Evolutionary conservation across 208 protist species (phyloP), one percentile per base, ranked within the genome.

Genomic region (Trypanosoma brucei): DNA sequence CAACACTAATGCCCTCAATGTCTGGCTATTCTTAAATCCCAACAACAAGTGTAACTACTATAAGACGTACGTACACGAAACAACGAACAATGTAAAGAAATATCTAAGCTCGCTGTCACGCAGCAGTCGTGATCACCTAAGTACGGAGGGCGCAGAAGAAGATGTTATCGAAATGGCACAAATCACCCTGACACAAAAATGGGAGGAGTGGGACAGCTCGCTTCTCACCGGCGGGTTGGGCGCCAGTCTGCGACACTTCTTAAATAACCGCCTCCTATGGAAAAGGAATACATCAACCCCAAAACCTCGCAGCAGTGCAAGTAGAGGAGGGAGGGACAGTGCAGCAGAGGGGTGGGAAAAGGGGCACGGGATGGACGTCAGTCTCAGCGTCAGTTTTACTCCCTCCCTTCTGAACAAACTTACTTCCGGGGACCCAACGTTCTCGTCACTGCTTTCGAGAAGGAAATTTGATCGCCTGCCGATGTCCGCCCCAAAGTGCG

Each of bases 1-100:
- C 62, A 75, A 84, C 64, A 63, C 67, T 5, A 79, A 86, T 39
- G 83, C 83, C 4, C 76, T 93, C 31, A 71, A 81, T 44, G 75
- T 82, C 34, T 63, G 85, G 56, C 70, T 93, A 37, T 86, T 89
- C 65, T 58, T 81, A 31, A 62, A 83, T 59, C 55, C 71, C 2
- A 74, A 83, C 54, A 72, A 46, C 46, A 54, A 30, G 13, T 50
- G 62, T 56, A 9, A 42, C 11, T 56, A 39, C 62, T 65, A 65
- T 38, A 48, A 4, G 3, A 54, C 59, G n/a, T 70, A 69, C 38
- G 42, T 70, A 13, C 59, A 30, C 8, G 9, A 67, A 35, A 33
- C 61, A 22, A 37, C 30, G 30, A 45, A 38, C 1, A 57, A 35
- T 51, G 31, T 73, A 40, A 66, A 61, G 11, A 46, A 57, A 55